These are phyloP conservation scores for Penicillium freii DNA, from an alignment of 2,329 filamentous ascomycete genomes.

Conservation along the genomic window DNA sequence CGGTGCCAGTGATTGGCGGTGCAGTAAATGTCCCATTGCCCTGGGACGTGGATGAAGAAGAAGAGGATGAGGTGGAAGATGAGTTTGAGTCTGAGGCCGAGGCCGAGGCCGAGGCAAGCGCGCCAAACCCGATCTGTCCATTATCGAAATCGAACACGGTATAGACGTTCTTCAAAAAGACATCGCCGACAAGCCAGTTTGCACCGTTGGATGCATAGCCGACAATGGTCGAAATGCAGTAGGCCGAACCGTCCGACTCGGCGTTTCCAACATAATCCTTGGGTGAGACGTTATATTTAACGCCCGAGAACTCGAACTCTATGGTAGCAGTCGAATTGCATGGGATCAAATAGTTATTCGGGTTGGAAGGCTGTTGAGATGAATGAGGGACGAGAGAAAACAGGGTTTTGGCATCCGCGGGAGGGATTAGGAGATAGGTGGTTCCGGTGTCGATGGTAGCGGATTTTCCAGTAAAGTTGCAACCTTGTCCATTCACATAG, in stretches of 20 bases:
- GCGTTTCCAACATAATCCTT: constrained; percentile 65
- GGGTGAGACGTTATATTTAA: constrained; percentile 64
- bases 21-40: constrained; percentile 19
- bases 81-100: neutral
- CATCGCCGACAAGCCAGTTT: constrained; percentile 77
- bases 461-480: constrained; percentile 53
- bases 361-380: constrained; percentile 40
- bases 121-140: constrained; percentile 39
- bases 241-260: constrained; percentile 18
- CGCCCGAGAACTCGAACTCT: constrained; percentile 65
- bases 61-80: neutral
- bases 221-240: constrained; percentile 69
- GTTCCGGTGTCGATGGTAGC: constrained; percentile 85
- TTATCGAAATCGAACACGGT: constrained; percentile 75
- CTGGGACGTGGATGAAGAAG: neutral
- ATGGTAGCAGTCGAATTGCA: constrained; percentile 64
- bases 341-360: constrained; percentile 66
- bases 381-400: constrained; percentile 67
- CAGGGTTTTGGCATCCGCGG: constrained; percentile 62
- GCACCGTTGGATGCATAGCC: constrained; percentile 64
- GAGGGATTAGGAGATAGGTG: constrained; percentile 72
- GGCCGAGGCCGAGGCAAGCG: constrained; percentile 14
- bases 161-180: constrained; percentile 89
- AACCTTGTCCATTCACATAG: constrained; percentile 58
- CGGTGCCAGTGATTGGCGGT: constrained; percentile 12